These are phyloP conservation scores for Sarocladium strictum DNA, from an alignment of 2,329 filamentous ascomycete species.

Conservation along the genomic window DNA sequence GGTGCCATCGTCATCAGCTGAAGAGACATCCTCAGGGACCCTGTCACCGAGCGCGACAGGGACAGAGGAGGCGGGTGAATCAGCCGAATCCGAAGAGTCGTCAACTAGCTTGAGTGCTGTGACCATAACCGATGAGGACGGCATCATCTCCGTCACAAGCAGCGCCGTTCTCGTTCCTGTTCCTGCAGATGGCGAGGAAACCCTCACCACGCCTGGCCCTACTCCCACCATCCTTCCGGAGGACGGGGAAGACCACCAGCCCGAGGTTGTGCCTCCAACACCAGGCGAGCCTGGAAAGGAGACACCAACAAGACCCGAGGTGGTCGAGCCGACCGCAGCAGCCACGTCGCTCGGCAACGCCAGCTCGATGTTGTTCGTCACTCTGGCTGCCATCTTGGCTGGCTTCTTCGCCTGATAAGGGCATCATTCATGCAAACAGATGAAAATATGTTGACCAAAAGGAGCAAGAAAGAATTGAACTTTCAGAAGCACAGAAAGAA, in stretches of 20 bases:
- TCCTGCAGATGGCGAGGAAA: not conserved
- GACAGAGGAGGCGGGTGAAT: not conserved
- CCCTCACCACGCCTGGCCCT: not conserved
- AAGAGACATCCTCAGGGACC: not conserved
- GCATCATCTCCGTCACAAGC: not conserved
- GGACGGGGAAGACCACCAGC: not conserved
- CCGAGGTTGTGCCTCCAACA: not conserved
- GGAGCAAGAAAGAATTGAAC: not conserved
- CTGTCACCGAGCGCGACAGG: not conserved
- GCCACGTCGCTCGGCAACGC: not conserved
- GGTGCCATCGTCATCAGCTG: not conserved
- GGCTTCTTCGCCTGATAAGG: slow-evolving; percentile 4
- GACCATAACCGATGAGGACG: not conserved
- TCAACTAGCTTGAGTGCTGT: not conserved
- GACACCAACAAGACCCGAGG: not conserved
- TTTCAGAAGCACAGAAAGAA: not conserved
- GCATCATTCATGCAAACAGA: too few species aligned
- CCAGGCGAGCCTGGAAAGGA: not conserved
- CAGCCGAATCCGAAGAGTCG: not conserved
- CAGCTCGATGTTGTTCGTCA: not conserved
- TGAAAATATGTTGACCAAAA: too few species aligned
- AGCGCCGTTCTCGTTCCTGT: not conserved
- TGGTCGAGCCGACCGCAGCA: slow-evolving; percentile 4
- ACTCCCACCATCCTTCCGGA: not conserved
- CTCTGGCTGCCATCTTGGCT: slow-evolving; percentile 9